Evolutionary conservation across 2,329 filamentous ascomycete genomes (phyloP).

Genomic region (Tolypocladium capitatum): DNA sequence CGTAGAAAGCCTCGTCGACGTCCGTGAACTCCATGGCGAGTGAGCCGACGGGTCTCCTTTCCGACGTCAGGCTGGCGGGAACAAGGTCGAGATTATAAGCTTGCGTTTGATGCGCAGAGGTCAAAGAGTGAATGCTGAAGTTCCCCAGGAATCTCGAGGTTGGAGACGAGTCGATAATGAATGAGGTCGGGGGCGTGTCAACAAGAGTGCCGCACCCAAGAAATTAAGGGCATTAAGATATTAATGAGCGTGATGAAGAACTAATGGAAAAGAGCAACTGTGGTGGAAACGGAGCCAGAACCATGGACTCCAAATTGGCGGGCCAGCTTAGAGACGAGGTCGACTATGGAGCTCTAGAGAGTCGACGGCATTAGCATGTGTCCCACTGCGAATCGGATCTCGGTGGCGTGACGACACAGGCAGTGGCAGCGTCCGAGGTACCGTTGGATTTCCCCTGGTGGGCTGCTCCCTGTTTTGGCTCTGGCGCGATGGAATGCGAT

Average conservation of each 20-base stretch:
- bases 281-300: slow-evolving; percentile 34
- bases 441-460: slow-evolving; percentile 5
- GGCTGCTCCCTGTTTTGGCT: slow-evolving; percentile 14
- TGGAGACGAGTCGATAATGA: slow-evolving; percentile 28
- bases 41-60: slow-evolving; percentile 6
- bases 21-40: slow-evolving; percentile 34
- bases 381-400: slow-evolving; percentile 10
- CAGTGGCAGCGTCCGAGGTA: slow-evolving; percentile 2
- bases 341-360: slow-evolving; percentile 29
- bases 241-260: slow-evolving; percentile 45
- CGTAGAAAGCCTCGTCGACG: slow-evolving; percentile 36
- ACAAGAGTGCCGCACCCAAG: slow-evolving; percentile 26
- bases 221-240: slow-evolving; percentile 39
- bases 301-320: slow-evolving; percentile 23
- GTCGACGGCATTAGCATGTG: slow-evolving; percentile 18
- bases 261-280: slow-evolving; percentile 42
- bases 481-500: slow-evolving; percentile 14
- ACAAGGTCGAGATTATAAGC: slow-evolving; percentile 4
- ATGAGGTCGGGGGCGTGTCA: slow-evolving; percentile 11
- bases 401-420: slow-evolving; percentile 10
- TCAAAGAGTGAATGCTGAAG: slow-evolving; percentile 33
- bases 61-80: slow-evolving; percentile 1
- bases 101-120: slow-evolving; percentile 9
- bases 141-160: slow-evolving; percentile 40
- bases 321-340: slow-evolving; percentile 32